Base-by-base conservation (phyloP, 177 flowering plant species). In the Tripterygium wilfordii region DNA sequence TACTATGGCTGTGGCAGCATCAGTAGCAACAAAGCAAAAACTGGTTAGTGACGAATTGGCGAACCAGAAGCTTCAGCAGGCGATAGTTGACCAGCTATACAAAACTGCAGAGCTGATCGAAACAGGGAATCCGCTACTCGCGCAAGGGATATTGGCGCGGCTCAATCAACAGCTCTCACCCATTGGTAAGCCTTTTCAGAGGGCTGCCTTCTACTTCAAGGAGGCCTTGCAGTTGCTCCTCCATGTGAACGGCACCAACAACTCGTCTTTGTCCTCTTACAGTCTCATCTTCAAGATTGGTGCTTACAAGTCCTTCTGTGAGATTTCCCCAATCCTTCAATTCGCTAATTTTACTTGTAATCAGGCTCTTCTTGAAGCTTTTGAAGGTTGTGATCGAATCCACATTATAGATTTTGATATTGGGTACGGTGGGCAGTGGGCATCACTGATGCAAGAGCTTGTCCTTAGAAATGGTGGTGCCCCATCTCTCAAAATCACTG, bases 71-170 rank as follows among this genome's bases (percentile, higher is more conserved):
- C 75, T 70, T 41, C 87, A 80, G 52, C 83, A 75, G 53, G 78
- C 66, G 10, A 58, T 76, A 18, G 49, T 71, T 8, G 83, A 86
- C 62, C 94, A 80, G 69, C 72, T 89, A 26, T 65, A 51, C 64
- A 70, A 87, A 65, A 85, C 85, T 4, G 88, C 81, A 16, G 86
- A 89, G 80, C 65, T 83, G 72, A 66, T 84, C 52, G 86, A 78
- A 65, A 49, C 75, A n/a, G 97, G 95, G 44, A 82, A 87, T 48
- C 62, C 65, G 19, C 69, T 71, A 69, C 84, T 66, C 82, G 92
- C 95, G 86, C 95, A 80, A 71, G 92, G 68, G 96, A 87, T 89
- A 89, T 87, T 88, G 97, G 96, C 96, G 95, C 95, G 95, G 96
- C 96, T 87, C 97, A 87, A 88, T 87, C 97, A 88, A 77, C 94